phyloP scores from a whole-genome alignment of 1,284 basidiomycete genomes.

The Rhodotorula sp. region DNA sequence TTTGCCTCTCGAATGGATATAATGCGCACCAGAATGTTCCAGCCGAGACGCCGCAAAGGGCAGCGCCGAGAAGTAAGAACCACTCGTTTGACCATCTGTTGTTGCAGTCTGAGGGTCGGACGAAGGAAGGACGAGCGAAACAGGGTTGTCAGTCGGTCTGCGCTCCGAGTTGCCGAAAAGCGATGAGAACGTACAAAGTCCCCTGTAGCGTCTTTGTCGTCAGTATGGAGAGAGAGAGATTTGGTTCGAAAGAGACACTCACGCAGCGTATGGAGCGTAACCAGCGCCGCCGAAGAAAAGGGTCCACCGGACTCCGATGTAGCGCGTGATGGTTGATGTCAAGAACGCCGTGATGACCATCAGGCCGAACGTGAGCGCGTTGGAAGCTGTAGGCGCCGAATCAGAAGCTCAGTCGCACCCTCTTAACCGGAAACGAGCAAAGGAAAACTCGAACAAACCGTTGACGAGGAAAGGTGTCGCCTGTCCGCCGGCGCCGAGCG shows the following conservation, averaged over 20 bases:
- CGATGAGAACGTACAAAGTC: not conserved
- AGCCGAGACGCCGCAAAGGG: slow-evolving; percentile 47
- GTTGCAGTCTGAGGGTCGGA: slow-evolving; percentile 40
- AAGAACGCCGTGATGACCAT: slow-evolving; percentile 41
- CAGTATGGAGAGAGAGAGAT: not conserved
- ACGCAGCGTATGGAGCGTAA: slow-evolving; percentile 44
- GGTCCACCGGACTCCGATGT: slow-evolving; percentile 30
- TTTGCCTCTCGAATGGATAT: no score
- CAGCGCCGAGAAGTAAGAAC: slow-evolving; percentile 51
- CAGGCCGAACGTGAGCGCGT: slow-evolving; percentile 46
- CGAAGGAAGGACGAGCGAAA: not conserved
- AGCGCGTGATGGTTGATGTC: slow-evolving; percentile 13
- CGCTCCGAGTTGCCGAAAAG: not conserved
- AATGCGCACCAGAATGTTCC: slow-evolving; percentile 23
- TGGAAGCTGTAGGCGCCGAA: not conserved
- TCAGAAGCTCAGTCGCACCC: not conserved
- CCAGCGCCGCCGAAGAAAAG: slow-evolving; percentile 24
- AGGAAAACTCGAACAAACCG: slow-evolving; percentile 9
- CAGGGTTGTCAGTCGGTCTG: not conserved
- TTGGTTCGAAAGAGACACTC: not conserved
- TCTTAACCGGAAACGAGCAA: not conserved
- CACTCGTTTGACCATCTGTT: slow-evolving; percentile 45
- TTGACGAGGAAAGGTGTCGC: slow-evolving; percentile 46
- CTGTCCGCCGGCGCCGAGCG: slow-evolving; percentile 47
- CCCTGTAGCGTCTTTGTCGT: not conserved